phyloP scores from a whole-genome alignment of 177 flowering plant species.

The Telopea speciosissima region DNA sequence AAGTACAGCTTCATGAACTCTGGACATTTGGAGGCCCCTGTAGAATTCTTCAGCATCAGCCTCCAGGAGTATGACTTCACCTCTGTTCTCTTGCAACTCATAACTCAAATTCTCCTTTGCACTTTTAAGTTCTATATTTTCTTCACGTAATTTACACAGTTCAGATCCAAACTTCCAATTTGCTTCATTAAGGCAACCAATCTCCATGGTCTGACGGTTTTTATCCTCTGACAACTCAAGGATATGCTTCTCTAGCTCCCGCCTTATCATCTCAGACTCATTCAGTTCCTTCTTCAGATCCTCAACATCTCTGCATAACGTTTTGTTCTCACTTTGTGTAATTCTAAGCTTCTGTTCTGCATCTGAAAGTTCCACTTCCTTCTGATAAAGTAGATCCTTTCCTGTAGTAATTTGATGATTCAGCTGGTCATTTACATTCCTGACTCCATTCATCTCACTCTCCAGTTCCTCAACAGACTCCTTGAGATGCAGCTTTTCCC shows the following conservation, averaged over 20 bases:
- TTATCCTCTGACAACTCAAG: slow-evolving; percentile 27
- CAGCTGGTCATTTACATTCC: slow-evolving; percentile 31
- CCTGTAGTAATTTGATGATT: slow-evolving; percentile 27
- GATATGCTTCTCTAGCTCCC: slow-evolving; percentile 33
- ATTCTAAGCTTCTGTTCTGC: slow-evolving; percentile 37
- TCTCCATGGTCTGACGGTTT: slow-evolving; percentile 30
- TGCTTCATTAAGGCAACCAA: slow-evolving; percentile 35
- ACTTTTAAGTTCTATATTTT: slow-evolving; percentile 31
- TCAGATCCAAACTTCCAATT: slow-evolving; percentile 40
- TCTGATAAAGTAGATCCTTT: slow-evolving; percentile 35
- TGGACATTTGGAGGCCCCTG: slow-evolving; percentile 63
- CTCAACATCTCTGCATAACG: slow-evolving; percentile 35
- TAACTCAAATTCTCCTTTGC: slow-evolving; percentile 45
- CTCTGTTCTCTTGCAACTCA: slow-evolving; percentile 50
- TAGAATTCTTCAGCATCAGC: slow-evolving; percentile 62
- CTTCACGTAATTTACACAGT: slow-evolving; percentile 34
- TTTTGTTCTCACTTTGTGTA: slow-evolving; percentile 27
- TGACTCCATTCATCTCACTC: slow-evolving; percentile 32
- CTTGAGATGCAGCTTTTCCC: slow-evolving; percentile 33
- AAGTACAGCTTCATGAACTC: slow-evolving; percentile 46
- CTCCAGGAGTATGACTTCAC: slow-evolving; percentile 69
- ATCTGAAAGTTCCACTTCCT: slow-evolving; percentile 39
- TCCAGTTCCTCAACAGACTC: slow-evolving; percentile 30
- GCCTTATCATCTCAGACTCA: slow-evolving; percentile 25
- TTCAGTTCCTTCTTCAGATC: slow-evolving; percentile 36